These are phyloP conservation scores for Penicillium sp. DNA, from an alignment of 2,329 filamentous ascomycete genomes.

Conservation along the genomic window DNA sequence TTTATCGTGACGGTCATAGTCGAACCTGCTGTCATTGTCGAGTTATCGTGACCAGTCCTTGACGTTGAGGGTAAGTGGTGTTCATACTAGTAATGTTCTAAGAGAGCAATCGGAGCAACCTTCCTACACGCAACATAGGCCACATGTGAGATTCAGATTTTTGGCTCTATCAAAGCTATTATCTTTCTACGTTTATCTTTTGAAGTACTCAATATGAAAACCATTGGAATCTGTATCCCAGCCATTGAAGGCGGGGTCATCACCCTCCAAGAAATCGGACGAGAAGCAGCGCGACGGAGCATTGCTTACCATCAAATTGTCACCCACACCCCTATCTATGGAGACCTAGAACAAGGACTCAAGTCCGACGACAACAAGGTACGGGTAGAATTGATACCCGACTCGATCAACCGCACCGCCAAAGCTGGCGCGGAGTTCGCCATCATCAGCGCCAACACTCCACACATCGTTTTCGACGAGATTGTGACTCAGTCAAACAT, in stretches of 20 bases:
- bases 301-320: constrained; percentile 9
- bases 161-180: no score
- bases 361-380: background rate
- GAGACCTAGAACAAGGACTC: constrained; percentile 3
- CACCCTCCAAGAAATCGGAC: constrained; percentile 10
- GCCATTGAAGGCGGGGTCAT: constrained; percentile 11
- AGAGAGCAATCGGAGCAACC: no score
- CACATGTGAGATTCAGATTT: no score
- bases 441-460: constrained; percentile 12
- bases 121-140: no score
- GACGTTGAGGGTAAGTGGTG: no score
- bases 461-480: constrained; percentile 5
- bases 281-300: constrained; percentile 9
- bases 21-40: no score
- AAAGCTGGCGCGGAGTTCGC: constrained; percentile 12
- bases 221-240: constrained; percentile 12
- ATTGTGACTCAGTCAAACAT: constrained; percentile 2
- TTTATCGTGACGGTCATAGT: no score
- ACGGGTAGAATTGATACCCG: background rate
- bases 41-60: no score
- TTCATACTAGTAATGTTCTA: no score
- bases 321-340: constrained; percentile 9
- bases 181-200: no score
- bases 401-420: constrained; percentile 9
- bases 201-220: background rate